Conservation (phyloP, 805 yeast genomes). For the Candida glaebosa region DNA sequence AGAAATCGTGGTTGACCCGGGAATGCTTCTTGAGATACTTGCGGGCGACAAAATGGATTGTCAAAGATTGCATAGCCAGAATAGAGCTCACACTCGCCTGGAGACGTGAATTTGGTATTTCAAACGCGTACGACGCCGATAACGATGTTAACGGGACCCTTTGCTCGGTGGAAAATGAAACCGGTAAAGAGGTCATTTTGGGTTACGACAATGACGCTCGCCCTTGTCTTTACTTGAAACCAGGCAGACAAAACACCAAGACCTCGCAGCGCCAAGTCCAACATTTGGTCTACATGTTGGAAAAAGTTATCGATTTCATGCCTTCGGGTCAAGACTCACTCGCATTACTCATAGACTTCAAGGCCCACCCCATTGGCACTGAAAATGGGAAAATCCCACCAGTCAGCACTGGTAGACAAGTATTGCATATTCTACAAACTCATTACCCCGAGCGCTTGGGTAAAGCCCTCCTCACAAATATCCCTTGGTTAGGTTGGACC, state of each 20-base stretch:
- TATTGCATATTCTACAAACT: constrained; percentile 86
- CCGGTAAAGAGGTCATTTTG: constrained; percentile 88
- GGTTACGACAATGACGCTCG: constrained; percentile 89
- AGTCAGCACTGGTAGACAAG: constrained; percentile 83
- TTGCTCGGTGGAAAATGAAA: constrained; percentile 68
- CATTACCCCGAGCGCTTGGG: constrained; percentile 98
- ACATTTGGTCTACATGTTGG: constrained; percentile 89
- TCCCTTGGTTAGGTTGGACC: constrained; percentile 93
- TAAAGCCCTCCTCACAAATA: constrained; percentile 83
- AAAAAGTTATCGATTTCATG: constrained; percentile 90
- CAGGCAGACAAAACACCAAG: constrained; percentile 95
- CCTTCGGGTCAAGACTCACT: constrained; percentile 94
- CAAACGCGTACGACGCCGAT: constrained; percentile 41
- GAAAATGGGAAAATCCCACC: constrained; percentile 79
- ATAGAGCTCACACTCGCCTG: constrained; percentile 77
- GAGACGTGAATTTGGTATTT: constrained; percentile 87
- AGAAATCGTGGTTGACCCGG: constrained; percentile 88
- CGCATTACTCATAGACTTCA: constrained; percentile 89
- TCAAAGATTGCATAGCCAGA: constrained; percentile 66
- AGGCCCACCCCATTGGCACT: constrained; percentile 64
- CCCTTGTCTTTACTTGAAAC: constrained; percentile 89
- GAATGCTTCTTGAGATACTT: constrained; percentile 89
- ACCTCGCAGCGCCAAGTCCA: constrained; percentile 91
- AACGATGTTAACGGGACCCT: constrained; percentile 51
- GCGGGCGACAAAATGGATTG: constrained; percentile 91